Evolutionary conservation across 371 early-diverging fungal species (phyloP).

Genomic region (Basidiobolus heterosporus): DNA sequence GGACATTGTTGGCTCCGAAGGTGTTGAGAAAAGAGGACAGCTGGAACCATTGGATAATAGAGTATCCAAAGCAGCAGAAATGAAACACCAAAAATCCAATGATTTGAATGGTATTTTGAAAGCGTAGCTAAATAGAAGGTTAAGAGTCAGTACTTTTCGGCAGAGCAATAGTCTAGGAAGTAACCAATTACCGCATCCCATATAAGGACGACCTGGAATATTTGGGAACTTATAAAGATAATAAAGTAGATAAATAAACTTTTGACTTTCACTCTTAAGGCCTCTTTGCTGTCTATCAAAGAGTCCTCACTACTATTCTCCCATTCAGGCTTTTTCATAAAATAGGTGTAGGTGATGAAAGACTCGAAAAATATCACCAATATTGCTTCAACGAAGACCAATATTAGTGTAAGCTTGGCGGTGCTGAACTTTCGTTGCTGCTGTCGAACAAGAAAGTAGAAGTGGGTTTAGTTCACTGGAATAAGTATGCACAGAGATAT

Average conservation of each 20-base stretch:
- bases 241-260: constrained; percentile 34
- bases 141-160: no score
- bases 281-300: not conserved
- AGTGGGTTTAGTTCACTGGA: no score
- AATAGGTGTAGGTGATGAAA: constrained; percentile 19
- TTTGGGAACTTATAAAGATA: constrained; percentile 55
- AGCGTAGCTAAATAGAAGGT: constrained; percentile 31
- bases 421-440: no score
- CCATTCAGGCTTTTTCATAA: constrained; percentile 1
- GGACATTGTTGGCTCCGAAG: not conserved
- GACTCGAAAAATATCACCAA: constrained; percentile 51
- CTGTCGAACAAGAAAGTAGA: no score
- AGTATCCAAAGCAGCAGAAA: constrained; percentile 54
- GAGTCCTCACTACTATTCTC: constrained; percentile 10
- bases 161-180: no score
- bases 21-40: not conserved
- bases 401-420: no score
- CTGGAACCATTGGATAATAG: constrained; percentile 39
- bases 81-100: constrained; percentile 70
- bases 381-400: constrained; percentile 28
- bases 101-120: constrained; percentile 76
- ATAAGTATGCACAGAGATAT: no score
- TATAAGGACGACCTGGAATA: constrained; percentile 49
- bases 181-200: constrained; percentile 70
- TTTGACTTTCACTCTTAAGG: not conserved